Conservation (phyloP, 202 grass and related monocot species). For the Bolboschoenoplectus hybrid region DNA sequence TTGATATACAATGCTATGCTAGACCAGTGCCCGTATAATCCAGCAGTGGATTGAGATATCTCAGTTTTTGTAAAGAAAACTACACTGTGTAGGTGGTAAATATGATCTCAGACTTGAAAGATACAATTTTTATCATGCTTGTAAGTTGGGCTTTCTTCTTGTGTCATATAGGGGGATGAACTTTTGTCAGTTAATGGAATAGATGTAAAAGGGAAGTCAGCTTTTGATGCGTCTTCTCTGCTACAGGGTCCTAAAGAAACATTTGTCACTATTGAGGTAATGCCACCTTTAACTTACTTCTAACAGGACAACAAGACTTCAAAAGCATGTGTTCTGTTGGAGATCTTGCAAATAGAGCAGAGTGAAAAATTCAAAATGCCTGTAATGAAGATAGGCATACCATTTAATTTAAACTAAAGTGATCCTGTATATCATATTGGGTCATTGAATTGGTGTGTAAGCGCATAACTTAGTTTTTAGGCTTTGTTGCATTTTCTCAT, state of each 20-base stretch:
- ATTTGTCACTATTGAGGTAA: conserved; percentile 86
- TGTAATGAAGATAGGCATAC: not conserved
- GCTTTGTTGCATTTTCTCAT: conserved; percentile 6
- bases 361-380: not conserved
- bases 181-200: conserved; percentile 84
- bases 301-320: not conserved
- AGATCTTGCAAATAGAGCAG: not conserved
- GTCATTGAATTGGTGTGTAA: not conserved
- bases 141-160: conserved; percentile 25
- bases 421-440: not conserved
- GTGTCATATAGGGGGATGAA: conserved; percentile 80
- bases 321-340: not conserved
- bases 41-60: not conserved
- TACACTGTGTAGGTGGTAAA: not conserved
- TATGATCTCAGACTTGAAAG: not conserved
- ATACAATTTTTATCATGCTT: not conserved
- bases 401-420: conserved; percentile 13
- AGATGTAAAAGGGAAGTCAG: conserved; percentile 80
- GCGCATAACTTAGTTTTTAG: not conserved
- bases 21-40: too few relatives aligned
- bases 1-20: not conserved
- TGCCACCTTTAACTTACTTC: conserved; percentile 27
- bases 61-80: not conserved
- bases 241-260: conserved; percentile 95
- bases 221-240: conserved; percentile 87